phyloP scores from a whole-genome alignment of 2,329 filamentous ascomycete species.

The Trichoderma guizhouense region DNA sequence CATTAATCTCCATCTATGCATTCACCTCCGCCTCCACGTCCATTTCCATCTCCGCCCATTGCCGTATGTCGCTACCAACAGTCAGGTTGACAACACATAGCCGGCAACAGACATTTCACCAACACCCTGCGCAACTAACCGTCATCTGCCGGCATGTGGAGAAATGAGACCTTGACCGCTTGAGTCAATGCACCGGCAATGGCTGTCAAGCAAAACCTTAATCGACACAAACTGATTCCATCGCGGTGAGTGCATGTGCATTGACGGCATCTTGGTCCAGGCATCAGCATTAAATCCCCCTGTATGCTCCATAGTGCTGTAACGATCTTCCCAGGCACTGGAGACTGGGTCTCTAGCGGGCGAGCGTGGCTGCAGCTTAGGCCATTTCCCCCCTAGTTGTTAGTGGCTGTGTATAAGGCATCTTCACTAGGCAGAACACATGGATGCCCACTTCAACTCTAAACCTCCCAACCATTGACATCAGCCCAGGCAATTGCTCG shows the following conservation, averaged over 20 bases:
- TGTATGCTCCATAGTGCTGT: background rate
- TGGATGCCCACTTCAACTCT: background rate
- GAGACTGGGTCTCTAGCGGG: background rate
- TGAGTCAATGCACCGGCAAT: background rate
- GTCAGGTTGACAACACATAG: background rate
- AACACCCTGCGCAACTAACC: background rate
- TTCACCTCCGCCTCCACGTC: background rate
- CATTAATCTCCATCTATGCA: background rate
- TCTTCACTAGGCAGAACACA: background rate
- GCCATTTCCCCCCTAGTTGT: background rate
- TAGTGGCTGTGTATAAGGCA: constrained; percentile 6
- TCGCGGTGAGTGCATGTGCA: background rate
- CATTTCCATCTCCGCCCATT: background rate
- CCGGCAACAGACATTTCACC: background rate
- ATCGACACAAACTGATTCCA: background rate
- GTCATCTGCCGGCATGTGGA: background rate
- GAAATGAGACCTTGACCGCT: background rate
- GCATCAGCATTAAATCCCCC: background rate
- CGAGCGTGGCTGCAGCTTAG: background rate
- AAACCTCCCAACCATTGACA: background rate
- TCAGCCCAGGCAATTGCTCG: background rate
- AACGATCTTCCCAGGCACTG: background rate
- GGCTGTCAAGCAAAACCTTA: background rate
- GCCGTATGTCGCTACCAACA: background rate
- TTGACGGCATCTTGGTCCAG: background rate